Conservation (phyloP, 108 stramenopile genomes). For the Cyclostephanos invisitatus region DNA sequence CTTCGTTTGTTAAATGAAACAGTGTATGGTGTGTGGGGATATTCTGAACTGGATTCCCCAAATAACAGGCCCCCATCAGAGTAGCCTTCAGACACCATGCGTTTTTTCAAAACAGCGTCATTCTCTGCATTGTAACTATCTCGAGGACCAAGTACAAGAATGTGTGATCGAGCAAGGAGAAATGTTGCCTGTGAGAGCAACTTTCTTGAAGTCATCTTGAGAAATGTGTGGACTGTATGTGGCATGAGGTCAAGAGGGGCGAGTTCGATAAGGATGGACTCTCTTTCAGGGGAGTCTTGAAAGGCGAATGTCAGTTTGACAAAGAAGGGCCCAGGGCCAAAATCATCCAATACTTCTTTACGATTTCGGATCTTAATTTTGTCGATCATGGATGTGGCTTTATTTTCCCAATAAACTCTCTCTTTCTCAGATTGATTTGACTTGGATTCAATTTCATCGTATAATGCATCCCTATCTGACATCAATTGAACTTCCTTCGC, state of each 20-base stretch:
- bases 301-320: conserved; percentile 25
- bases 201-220: conserved; percentile 32
- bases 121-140: conserved; percentile 28
- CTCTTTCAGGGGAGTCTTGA: conserved; percentile 8
- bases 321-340: conserved; percentile 36
- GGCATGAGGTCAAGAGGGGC: conserved; percentile 44
- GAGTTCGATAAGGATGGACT: conserved; percentile 33
- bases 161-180: conserved; percentile 16
- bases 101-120: conserved; percentile 17
- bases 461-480: not conserved
- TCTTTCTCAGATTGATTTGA: not conserved
- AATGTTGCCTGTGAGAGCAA: conserved; percentile 51
- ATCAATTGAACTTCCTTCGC: not conserved
- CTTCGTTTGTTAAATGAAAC: conserved; percentile 77
- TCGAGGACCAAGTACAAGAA: conserved; percentile 23
- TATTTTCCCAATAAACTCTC: conserved; percentile 9
- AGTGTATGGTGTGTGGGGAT: conserved; percentile 73
- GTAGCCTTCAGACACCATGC: conserved; percentile 24
- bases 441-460: not conserved
- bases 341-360: conserved; percentile 23
- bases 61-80: conserved; percentile 44
- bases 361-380: conserved; percentile 14
- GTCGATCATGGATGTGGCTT: conserved; percentile 9
- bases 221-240: conserved; percentile 37
- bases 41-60: conserved; percentile 68